phyloP scores from a whole-genome alignment of 2,329 filamentous ascomycete genomes.

The Cordyceps javanica region DNA sequence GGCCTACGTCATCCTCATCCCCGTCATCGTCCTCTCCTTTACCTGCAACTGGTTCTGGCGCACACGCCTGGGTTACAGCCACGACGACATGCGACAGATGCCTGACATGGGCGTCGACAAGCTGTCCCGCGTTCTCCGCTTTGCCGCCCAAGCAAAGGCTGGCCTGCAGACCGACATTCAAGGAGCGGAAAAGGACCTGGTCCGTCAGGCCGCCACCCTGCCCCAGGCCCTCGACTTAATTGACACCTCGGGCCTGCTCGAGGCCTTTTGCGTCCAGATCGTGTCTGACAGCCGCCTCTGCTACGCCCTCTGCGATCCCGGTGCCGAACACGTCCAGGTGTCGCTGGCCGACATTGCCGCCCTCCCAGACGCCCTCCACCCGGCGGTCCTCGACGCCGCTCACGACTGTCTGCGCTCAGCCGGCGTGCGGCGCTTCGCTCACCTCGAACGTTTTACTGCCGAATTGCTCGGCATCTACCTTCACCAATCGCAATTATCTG shows the following conservation, averaged over 20 bases:
- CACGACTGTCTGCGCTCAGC: constrained; percentile 2
- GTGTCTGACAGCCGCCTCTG: background rate
- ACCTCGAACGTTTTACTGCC: constrained; percentile 7
- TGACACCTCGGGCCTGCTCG: constrained; percentile 8
- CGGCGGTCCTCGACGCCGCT: background rate
- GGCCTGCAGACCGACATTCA: background rate
- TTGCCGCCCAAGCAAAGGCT: background rate
- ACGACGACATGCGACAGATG: constrained; percentile 16
- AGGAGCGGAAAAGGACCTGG: background rate
- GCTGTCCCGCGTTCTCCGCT: background rate
- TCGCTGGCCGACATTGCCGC: constrained; percentile 6
- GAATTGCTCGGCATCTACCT: constrained; percentile 12
- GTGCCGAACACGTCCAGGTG: constrained; percentile 3
- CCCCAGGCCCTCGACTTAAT: constrained; percentile 5
- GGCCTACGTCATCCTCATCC: constrained; percentile 45
- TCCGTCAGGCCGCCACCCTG: background rate
- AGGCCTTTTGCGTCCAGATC: constrained; percentile 7
- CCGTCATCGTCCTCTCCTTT: constrained; percentile 40
- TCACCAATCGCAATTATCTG: constrained; percentile 2
- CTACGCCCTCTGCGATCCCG: background rate
- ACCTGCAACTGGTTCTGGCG: constrained; percentile 45
- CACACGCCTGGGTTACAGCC: constrained; percentile 37
- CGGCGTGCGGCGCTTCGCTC: constrained; percentile 6
- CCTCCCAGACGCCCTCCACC: background rate
- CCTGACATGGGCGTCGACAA: constrained; percentile 6